Base-by-base conservation (phyloP, 768 basidiomycete species). In the Russula brevipes region DNA sequence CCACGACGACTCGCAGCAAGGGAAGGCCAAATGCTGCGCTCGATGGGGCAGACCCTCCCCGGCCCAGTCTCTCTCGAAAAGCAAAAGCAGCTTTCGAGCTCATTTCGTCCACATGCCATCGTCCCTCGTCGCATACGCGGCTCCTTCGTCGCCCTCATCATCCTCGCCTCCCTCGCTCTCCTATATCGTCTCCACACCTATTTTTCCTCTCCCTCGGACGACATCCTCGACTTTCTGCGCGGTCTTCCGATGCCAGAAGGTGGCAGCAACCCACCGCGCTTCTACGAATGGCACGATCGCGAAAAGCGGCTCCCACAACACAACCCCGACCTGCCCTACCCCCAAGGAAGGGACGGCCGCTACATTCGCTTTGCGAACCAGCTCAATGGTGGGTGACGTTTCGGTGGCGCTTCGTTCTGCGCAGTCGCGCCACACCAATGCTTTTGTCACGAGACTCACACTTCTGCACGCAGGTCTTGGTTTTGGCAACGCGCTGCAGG, bases 401-500 rank as follows among this genome's bases (percentile, higher is more conserved):
- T 7, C 5, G 5, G 1, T 17, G 30, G 30, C 5, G 30, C 14
- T 50, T 7, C 49, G 24, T 24, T 24, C 24, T 24, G 24, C 24
- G 24, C 24, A 24, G 24, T 24, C 1, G 24, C 24, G 24, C 24
- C 24, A 24, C 24, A 1, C 24, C 24, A 24, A 24, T 24, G 24
- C 24, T 24, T 24, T 24, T 16, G 31, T 30, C 36, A 38, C n/a
- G n/a, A 38, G 8, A 6, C 24, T 46, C 16, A 11, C 17, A 30
- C 9, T 8, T 1, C 19, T 9, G 10, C 6, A 19, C 4, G 1
- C 51, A 82, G 82, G 69, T 9, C 76, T 78, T 47, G 86, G 85
- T 3, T 86, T 83, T 83, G 85, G 85, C 2, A 87, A 87, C 58
- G 77, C 72, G 9, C 74, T 86, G 76, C 82, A 87, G 63, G 85